Evolutionary conservation across 306 rosid genomes (phyloP).

Genomic region (Prosopis cineraria): DNA sequence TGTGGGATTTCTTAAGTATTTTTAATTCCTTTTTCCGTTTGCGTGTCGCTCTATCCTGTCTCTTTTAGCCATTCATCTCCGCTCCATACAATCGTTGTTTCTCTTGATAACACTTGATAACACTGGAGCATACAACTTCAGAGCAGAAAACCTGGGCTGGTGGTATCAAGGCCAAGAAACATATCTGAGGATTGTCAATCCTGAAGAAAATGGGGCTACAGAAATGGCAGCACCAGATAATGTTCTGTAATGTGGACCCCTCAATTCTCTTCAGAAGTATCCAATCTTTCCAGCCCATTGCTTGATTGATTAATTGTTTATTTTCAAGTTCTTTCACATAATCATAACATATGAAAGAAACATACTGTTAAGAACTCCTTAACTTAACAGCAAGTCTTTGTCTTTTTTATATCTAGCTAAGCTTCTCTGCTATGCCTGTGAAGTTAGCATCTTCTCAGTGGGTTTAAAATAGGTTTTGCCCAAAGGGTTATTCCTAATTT

Average conservation of each 20-base stretch:
- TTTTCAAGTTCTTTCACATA: background rate
- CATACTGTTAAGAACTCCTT: background rate
- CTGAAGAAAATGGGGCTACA: constrained; percentile 69
- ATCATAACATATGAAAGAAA: background rate
- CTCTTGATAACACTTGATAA: constrained; percentile 94
- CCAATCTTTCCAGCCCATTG: background rate
- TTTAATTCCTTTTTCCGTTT: background rate
- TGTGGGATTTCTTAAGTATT: background rate
- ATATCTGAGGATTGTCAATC: constrained; percentile 75
- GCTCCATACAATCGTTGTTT: constrained; percentile 56
- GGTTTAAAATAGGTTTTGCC: background rate
- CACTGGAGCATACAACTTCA: constrained; percentile 73
- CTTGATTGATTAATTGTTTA: background rate
- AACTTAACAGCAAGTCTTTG: background rate
- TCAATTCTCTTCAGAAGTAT: constrained; percentile 55
- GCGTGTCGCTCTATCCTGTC: background rate
- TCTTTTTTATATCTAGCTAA: constrained; percentile 33
- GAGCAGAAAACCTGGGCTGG: constrained; percentile 83
- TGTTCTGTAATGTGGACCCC: constrained; percentile 81
- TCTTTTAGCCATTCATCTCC: too few species aligned
- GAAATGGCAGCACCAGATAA: constrained; percentile 61
- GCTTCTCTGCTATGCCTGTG: constrained; percentile 4
- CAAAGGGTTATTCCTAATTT: background rate
- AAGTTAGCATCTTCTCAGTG: background rate
- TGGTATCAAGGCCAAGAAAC: constrained; percentile 98